Percentiles rank a stretch among this genome's conserved stretches.
These are phyloP conservation scores for Leucocoprinus sp. DNA, from an alignment of 768 basidiomycete species.

Conservation along the genomic window DNA sequence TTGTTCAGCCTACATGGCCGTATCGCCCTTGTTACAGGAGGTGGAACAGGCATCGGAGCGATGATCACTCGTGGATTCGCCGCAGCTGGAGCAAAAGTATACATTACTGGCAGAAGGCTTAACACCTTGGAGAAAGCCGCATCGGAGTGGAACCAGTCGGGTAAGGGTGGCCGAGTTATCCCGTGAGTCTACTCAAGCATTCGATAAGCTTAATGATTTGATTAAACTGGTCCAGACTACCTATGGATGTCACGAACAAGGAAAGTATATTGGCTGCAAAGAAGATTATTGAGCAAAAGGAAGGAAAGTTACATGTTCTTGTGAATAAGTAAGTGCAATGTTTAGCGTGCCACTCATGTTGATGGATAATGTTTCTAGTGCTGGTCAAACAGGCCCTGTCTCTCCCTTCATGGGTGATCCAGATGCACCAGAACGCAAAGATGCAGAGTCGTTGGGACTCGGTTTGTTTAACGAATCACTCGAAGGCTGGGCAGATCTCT, in stretches of 20 bases:
- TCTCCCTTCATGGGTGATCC: conserved; percentile 52
- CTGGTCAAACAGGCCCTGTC: conserved; percentile 63
- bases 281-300: conserved; percentile 42
- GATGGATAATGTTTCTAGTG: conserved; percentile 33
- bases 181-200: conserved; percentile 34
- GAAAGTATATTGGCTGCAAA: conserved; percentile 54
- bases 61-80: conserved; percentile 71
- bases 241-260: conserved; percentile 68
- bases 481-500: conserved; percentile 55
- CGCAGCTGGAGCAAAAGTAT: conserved; percentile 71
- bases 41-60: conserved; percentile 46
- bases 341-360: background rate
- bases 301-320: conserved; percentile 69
- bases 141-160: conserved; percentile 34
- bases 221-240: conserved; percentile 31
- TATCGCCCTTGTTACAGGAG: conserved; percentile 46
- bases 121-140: conserved; percentile 54
- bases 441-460: conserved; percentile 57
- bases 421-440: conserved; percentile 48
- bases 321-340: conserved; percentile 62
- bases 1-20: conserved; percentile 50
- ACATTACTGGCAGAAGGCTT: conserved; percentile 64
- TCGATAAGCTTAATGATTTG: background rate
- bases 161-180: conserved; percentile 43
- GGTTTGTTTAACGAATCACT: conserved; percentile 64